These are phyloP conservation scores for Cryphonectria parasitica DNA, from an alignment of 2,329 filamentous ascomycete species.

Conservation along the genomic window DNA sequence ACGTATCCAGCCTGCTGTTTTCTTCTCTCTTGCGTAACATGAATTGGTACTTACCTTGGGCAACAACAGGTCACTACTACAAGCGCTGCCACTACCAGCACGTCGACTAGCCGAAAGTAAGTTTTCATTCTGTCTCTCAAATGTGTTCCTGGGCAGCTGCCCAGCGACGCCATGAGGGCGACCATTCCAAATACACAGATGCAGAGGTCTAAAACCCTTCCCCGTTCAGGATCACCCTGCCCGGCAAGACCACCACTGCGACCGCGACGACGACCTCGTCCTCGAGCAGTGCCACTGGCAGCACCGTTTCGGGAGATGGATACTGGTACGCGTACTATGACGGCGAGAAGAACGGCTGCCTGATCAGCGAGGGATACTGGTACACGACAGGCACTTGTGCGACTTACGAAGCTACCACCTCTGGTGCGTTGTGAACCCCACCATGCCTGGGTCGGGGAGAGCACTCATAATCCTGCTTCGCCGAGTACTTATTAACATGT, in stretches of 20 bases:
- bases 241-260: conserved; percentile 36
- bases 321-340: conserved; percentile 59
- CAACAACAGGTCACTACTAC: neutral
- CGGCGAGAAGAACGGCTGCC: conserved; percentile 61
- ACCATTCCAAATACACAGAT: neutral
- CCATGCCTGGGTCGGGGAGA: neutral
- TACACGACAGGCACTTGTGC: conserved; percentile 70
- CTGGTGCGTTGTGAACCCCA: conserved; percentile 17
- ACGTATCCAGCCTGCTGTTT: neutral
- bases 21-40: neutral
- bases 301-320: conserved; percentile 55
- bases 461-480: neutral
- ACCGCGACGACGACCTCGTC: conserved; percentile 38
- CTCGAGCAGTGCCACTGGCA: conserved; percentile 41
- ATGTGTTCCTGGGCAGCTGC: neutral
- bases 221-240: conserved; percentile 1
- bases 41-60: too few relatives aligned
- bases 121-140: neutral
- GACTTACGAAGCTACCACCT: conserved; percentile 60
- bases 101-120: conserved; percentile 9
- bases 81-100: neutral
- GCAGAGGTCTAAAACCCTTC: neutral
- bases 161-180: neutral
- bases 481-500: neutral
- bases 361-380: conserved; percentile 70